Percentiles rank a stretch among this genome's conserved stretches.
These are phyloP conservation scores for Graphilbum ipis-grandicollis DNA, from an alignment of 2,329 filamentous ascomycete species.

Conservation along the genomic window DNA sequence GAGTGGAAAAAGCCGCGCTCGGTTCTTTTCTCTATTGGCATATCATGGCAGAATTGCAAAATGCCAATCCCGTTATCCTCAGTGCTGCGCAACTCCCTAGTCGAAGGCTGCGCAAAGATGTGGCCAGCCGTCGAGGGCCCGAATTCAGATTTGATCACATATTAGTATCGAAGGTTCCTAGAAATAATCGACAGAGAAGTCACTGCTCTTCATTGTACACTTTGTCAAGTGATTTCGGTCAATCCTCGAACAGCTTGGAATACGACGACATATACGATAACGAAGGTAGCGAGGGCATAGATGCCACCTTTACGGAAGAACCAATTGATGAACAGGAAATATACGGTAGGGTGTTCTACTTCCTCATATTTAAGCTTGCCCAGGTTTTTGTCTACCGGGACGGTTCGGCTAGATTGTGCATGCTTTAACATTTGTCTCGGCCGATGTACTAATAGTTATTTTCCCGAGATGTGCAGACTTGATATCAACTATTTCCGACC, in stretches of 20 bases:
- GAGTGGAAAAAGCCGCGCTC: too few species aligned
- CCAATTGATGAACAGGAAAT: constrained; percentile 96
- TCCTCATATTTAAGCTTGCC: too few species aligned
- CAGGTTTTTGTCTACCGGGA: too few species aligned
- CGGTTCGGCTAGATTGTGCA: too few species aligned
- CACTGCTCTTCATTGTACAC: too few species aligned
- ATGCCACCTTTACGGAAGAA: constrained; percentile 38
- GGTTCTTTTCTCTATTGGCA: too few species aligned
- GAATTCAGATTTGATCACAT: constrained; percentile 30
- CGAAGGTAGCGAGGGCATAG: constrained; percentile 10
- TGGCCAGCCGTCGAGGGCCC: constrained; percentile 25
- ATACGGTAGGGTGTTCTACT: constrained; percentile 66
- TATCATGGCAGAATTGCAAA: constrained; percentile 36
- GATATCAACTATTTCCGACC: constrained; percentile 86
- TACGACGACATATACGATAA: constrained; percentile 9
- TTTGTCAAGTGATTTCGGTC: too few species aligned
- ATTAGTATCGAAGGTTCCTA: constrained; percentile 27
- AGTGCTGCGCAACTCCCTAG: constrained; percentile 79
- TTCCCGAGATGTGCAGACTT: constrained; percentile 46
- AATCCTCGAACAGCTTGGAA: too few species aligned
- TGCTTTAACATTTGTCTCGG: too few species aligned
- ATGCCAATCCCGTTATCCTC: constrained; percentile 87
- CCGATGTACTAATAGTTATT: neutral
- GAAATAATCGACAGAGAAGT: too few species aligned
- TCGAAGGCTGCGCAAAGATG: constrained; percentile 39